These are phyloP conservation scores for Zygoascus bituminiphila DNA, from an alignment of 805 yeast genomes.

Conservation along the genomic window DNA sequence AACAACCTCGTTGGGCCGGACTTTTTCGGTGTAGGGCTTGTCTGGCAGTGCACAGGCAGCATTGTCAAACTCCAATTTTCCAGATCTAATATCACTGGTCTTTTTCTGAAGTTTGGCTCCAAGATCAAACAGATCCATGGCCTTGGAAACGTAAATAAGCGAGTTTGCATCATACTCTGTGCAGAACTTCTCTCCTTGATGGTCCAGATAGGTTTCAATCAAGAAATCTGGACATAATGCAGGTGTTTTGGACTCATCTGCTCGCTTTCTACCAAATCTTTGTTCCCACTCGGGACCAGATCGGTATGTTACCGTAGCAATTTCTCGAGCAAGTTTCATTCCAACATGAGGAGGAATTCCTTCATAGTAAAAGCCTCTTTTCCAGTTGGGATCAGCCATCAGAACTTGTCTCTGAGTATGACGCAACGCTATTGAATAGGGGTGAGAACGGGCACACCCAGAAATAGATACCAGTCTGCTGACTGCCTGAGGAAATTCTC, in stretches of 20 bases:
- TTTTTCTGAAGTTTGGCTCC: conserved; percentile 31
- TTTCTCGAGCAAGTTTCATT: conserved; percentile 88
- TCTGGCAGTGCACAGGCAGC: conserved; percentile 37
- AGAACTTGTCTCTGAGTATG: conserved; percentile 88
- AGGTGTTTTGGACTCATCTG: conserved; percentile 69
- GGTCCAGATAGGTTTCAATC: conserved; percentile 88
- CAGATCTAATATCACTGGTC: conserved; percentile 9
- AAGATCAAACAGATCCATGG: conserved; percentile 89
- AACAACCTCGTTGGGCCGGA: conserved; percentile 34
- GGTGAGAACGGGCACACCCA: conserved; percentile 92
- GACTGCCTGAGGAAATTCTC: conserved; percentile 73
- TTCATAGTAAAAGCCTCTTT: conserved; percentile 77
- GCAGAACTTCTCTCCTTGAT: conserved; percentile 91
- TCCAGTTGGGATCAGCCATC: conserved; percentile 95
- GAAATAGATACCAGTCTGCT: conserved; percentile 69
- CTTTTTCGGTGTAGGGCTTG: conserved; percentile 48
- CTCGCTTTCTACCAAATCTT: conserved; percentile 80
- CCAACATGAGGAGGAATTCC: conserved; percentile 85
- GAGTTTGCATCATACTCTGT: conserved; percentile 88
- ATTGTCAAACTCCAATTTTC: conserved; percentile 1
- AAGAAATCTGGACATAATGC: conserved; percentile 90
- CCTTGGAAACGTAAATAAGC: conserved; percentile 76
- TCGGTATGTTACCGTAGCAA: conserved; percentile 88
- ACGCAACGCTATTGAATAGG: conserved; percentile 87
- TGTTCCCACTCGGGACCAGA: conserved; percentile 98